These are phyloP conservation scores for Gynostemma pentaphyllum DNA, from an alignment of 306 rosid genomes.

Conservation along the genomic window DNA sequence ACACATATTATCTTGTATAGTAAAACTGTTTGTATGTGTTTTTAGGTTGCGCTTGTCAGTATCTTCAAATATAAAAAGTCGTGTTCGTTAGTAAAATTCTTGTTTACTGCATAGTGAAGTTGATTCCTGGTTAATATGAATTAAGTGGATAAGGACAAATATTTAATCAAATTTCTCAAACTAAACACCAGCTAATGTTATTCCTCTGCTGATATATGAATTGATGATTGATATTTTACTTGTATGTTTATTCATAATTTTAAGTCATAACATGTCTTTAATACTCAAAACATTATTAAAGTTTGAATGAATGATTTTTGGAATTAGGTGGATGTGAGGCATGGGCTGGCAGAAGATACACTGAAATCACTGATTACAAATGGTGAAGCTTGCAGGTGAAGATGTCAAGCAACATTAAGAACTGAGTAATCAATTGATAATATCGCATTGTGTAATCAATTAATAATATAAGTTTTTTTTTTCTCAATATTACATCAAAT, in stretches of 20 bases:
- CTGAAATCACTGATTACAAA: constrained; percentile 53
- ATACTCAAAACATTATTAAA: constrained; percentile 1
- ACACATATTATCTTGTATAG: neutral
- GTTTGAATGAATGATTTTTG: constrained; percentile 5
- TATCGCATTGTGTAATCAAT: no score
- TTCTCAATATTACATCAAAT: no score
- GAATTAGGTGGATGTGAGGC: constrained; percentile 55
- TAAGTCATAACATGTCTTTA: neutral
- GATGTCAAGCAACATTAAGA: constrained; percentile 5
- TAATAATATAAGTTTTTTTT: no score
- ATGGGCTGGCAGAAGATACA: constrained; percentile 70
- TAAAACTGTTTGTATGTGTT: neutral
- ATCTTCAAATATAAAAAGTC: no score
- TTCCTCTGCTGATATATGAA: neutral
- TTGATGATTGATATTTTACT: neutral
- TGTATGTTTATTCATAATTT: neutral
- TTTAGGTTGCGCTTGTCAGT: neutral
- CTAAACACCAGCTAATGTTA: neutral
- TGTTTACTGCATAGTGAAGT: neutral
- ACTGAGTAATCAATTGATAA: no score
- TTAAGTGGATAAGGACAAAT: neutral
- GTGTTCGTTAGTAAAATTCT: neutral
- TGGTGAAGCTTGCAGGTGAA: constrained; percentile 80
- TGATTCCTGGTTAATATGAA: neutral
- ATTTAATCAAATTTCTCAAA: neutral